Evolutionary conservation across 805 yeast genomes (phyloP).

Genomic region (Kregervanrija pseudodelftensis): DNA sequence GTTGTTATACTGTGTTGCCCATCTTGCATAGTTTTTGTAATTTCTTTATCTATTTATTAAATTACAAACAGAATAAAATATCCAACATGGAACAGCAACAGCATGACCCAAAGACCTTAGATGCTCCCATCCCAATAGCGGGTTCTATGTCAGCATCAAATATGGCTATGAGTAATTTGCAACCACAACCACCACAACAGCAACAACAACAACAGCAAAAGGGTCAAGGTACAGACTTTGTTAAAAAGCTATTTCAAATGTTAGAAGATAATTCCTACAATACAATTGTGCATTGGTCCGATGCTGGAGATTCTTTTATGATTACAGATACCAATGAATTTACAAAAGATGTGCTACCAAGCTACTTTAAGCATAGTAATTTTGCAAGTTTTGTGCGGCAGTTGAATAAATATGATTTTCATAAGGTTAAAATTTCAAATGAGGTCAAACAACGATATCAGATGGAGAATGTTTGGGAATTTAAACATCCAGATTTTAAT

Average conservation of each 20-base stretch:
- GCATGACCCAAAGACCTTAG: too few species aligned
- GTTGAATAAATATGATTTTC: slow-evolving; percentile 94
- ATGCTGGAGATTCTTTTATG: slow-evolving; percentile 77
- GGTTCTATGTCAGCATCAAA: too few species aligned
- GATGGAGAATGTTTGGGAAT: slow-evolving; percentile 69
- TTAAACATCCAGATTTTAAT: slow-evolving; percentile 83
- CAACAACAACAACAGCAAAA: not conserved
- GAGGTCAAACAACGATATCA: slow-evolving; percentile 66
- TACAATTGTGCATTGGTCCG: slow-evolving; percentile 80
- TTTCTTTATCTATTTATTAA: too few species aligned
- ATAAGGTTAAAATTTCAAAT: slow-evolving; percentile 74
- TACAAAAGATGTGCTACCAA: slow-evolving; percentile 81
- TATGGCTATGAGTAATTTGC: not conserved
- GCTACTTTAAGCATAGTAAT: slow-evolving; percentile 90
- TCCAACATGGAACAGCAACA: too few species aligned
- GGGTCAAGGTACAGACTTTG: slow-evolving; percentile 46
- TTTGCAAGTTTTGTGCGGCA: slow-evolving; percentile 95
- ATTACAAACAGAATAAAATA: too few species aligned
- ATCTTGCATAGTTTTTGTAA: too few species aligned
- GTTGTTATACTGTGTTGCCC: too few species aligned
- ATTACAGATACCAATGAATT: slow-evolving; percentile 87
- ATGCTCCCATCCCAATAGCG: too few species aligned
- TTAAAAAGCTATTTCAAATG: slow-evolving; percentile 75
- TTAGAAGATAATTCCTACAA: slow-evolving; percentile 73
- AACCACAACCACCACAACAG: not conserved